Conservation (phyloP, 1,284 basidiomycete genomes). For the Cystobasidiaceae sp. region DNA sequence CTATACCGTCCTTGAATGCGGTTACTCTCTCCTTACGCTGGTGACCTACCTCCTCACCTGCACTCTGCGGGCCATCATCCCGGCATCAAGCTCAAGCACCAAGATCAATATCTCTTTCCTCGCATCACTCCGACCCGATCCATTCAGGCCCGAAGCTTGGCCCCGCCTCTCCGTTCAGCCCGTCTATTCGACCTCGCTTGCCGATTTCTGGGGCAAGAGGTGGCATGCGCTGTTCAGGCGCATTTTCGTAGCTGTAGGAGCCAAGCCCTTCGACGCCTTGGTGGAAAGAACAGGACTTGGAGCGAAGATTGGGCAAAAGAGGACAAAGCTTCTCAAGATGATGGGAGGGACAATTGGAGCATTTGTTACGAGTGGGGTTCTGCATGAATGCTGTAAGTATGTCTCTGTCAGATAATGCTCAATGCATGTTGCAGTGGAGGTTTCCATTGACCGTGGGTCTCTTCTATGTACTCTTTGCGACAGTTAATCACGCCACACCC, state of each 20-base stretch:
- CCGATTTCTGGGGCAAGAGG: conserved; percentile 23
- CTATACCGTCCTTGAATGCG: conserved; percentile 18
- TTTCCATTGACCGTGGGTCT: too few species aligned
- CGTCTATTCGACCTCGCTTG: conserved; percentile 1
- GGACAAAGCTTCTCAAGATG: not conserved
- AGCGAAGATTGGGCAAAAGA: too few species aligned
- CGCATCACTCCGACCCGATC: not conserved
- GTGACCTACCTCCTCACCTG: not conserved
- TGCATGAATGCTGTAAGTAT: conserved; percentile 26
- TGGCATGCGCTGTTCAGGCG: conserved; percentile 28
- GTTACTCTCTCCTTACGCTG: conserved; percentile 22
- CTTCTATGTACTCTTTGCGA: too few species aligned
- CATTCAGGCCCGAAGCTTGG: conserved; percentile 21
- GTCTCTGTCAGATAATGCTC: not conserved
- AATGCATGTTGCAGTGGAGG: too few species aligned
- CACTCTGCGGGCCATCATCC: not conserved
- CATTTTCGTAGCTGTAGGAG: conserved; percentile 9
- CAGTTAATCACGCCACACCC: conserved; percentile 24
- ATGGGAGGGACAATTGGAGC: not conserved
- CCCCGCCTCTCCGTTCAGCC: conserved; percentile 13
- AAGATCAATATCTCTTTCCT: not conserved
- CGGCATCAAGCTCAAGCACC: not conserved
- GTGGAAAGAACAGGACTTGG: not conserved
- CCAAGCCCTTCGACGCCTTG: not conserved
- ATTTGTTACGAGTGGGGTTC: conserved; percentile 13